These are phyloP conservation scores for Podaxis sp. DNA, from an alignment of 768 basidiomycete species.

Conservation along the genomic window DNA sequence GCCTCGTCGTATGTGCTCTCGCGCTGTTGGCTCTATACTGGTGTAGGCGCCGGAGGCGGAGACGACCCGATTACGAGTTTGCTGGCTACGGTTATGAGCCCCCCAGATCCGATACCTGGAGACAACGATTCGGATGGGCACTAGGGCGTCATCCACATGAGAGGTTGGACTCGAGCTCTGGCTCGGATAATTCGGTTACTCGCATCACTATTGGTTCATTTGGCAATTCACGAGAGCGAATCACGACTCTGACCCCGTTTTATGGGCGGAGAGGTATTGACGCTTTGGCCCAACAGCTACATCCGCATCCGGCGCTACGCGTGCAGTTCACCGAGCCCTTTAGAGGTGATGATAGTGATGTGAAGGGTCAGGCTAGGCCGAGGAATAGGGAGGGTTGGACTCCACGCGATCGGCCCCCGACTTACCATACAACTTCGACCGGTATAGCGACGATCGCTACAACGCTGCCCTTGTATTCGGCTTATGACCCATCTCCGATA, in stretches of 20 bases:
- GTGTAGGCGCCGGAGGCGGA: neutral
- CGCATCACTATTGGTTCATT: neutral
- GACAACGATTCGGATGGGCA: neutral
- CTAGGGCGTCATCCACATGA: neutral
- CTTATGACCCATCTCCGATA: slow-evolving; percentile 6
- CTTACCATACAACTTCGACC: slow-evolving; percentile 2
- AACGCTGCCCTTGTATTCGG: slow-evolving; percentile 1
- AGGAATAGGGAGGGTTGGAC: neutral
- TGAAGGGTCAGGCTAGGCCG: neutral
- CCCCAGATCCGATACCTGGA: neutral
- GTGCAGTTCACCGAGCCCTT: neutral
- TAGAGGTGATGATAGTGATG: neutral
- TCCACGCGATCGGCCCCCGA: slow-evolving; percentile 3
- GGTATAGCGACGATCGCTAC: slow-evolving; percentile 9
- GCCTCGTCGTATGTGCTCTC: neutral
- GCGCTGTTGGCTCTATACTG: neutral
- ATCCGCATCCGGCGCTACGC: neutral
- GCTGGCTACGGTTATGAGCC: neutral
- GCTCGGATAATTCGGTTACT: neutral
- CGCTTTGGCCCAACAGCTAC: neutral
- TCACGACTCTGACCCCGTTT: slow-evolving; percentile 1
- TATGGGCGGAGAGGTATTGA: neutral
- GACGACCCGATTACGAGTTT: neutral
- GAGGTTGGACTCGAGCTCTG: neutral
- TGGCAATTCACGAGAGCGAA: neutral